phyloP scores from a whole-genome alignment of 202 grass and related monocot genomes.

The Brachypodium distachyon region DNA sequence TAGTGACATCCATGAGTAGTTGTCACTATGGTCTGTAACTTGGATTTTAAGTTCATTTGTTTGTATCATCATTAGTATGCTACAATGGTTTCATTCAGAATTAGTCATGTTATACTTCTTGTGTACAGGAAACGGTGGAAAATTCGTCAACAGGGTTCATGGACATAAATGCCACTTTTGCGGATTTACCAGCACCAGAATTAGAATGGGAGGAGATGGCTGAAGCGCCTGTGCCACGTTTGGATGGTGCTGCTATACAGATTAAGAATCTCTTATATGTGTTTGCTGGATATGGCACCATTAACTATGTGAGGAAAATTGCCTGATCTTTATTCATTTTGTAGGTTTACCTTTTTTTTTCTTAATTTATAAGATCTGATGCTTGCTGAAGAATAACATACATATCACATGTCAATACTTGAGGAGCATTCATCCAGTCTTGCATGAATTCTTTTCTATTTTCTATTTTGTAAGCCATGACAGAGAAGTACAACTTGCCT shows the following conservation, averaged over 20 bases:
- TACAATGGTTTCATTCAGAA: background rate
- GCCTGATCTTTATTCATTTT: background rate
- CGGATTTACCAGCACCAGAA: slow-evolving; percentile 65
- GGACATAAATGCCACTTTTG: slow-evolving; percentile 90
- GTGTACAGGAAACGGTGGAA: slow-evolving; percentile 35
- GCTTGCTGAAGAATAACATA: background rate
- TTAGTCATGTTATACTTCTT: background rate
- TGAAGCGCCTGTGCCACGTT: slow-evolving; percentile 76
- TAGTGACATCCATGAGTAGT: background rate
- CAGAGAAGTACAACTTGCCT: background rate
- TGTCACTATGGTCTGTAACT: background rate
- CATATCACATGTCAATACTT: background rate
- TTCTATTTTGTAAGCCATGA: background rate
- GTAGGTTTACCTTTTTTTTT: background rate
- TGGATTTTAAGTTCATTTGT: background rate
- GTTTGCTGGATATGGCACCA: slow-evolving; percentile 97
- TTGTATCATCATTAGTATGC: background rate
- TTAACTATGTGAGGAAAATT: slow-evolving; percentile 71
- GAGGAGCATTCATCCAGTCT: background rate
- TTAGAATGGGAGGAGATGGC: slow-evolving; percentile 92
- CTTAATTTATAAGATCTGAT: background rate
- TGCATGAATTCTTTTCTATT: background rate
- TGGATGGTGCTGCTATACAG: slow-evolving; percentile 93
- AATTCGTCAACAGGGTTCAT: slow-evolving; percentile 30
- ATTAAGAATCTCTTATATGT: slow-evolving; percentile 91